Evolutionary conservation across 148 eudicot species (phyloP).

Genomic region (Selenicereus undatus): DNA sequence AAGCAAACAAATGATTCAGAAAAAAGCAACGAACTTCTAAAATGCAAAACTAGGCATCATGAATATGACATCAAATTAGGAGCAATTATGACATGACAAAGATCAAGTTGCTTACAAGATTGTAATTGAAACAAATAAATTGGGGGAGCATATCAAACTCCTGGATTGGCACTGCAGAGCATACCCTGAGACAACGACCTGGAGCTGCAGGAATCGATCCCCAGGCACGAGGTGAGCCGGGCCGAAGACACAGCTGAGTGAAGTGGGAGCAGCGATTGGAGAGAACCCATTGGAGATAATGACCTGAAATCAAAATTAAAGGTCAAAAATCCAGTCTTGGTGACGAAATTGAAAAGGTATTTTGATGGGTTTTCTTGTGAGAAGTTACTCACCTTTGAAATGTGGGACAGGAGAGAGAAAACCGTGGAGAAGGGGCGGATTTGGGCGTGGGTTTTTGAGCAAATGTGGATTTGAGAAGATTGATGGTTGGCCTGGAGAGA

Average conservation of each 20-base stretch:
- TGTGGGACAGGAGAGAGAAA: conserved; percentile 40
- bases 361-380: conserved; percentile 2
- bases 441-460: conserved; percentile 37
- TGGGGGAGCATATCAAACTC: conserved; percentile 67
- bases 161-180: conserved; percentile 93
- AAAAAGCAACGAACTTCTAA: not conserved
- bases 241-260: conserved; percentile 80
- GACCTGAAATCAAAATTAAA: conserved; percentile 44
- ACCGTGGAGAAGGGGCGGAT: conserved; percentile 31
- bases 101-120: conserved; percentile 41
- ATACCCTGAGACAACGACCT: conserved; percentile 98
- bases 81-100: conserved; percentile 22
- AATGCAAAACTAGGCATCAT: not conserved
- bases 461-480: conserved; percentile 50
- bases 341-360: conserved; percentile 11
- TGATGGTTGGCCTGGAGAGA: conserved; percentile 51
- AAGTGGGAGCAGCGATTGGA: conserved; percentile 79
- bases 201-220: conserved; percentile 64
- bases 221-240: conserved; percentile 78
- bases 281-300: conserved; percentile 57
- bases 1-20: not conserved
- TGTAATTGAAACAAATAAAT: conserved; percentile 22
- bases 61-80: not conserved
- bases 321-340: conserved; percentile 21
- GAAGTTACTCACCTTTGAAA: conserved; percentile 32